Base-by-base conservation (phyloP, 139 green algal species). In the Zygnema circumcarinatum region DNA sequence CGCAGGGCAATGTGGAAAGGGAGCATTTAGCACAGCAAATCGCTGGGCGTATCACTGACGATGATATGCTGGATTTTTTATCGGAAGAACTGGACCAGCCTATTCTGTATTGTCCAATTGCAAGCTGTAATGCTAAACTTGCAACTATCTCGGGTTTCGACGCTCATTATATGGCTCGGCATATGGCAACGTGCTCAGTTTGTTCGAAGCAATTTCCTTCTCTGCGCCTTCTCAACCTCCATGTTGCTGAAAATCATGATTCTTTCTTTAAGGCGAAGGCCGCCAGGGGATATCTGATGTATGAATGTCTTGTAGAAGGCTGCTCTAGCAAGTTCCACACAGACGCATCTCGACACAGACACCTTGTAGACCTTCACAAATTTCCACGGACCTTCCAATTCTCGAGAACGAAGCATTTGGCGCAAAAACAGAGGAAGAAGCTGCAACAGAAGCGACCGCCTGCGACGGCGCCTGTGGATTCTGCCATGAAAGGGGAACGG, bases 211-310 rank as follows among this genome's bases (percentile, higher is more conserved):
- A 41, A 39, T 78, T 38, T 78, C 69, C 69, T 39, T 52, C 69
- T 52, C 3, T 16, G 36, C 36, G 35, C 11, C 69, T 78, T 52
- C 36, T 78, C 3, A 78, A 41, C 16, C 35, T 78, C 7, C 69
- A 78, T 78, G 16, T 78, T 41, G 35, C 69, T 25, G 69, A 78
- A 16, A 78, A 39, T 78, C 69, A 78, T 78, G 69, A 78, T 41
- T 78, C 69, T 52, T 78, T 78, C 16, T 78, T 78, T 16, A 78
- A 78, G 16, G 69, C 69, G 16, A 78, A 78, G 16, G 35, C 16
- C 16, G 69, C 7, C 36, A 39, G 69, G 11, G 69, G 69, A 16
- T 41, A 78, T 78, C 11, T 25, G 7, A 78, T 78, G 69, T 78
- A 78, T 78, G 69, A 78, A 78, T 78, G 69, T 41, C 16, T 78